phyloP scores from a whole-genome alignment of 768 basidiomycete species.

The Kwoniella newhampshirensis region DNA sequence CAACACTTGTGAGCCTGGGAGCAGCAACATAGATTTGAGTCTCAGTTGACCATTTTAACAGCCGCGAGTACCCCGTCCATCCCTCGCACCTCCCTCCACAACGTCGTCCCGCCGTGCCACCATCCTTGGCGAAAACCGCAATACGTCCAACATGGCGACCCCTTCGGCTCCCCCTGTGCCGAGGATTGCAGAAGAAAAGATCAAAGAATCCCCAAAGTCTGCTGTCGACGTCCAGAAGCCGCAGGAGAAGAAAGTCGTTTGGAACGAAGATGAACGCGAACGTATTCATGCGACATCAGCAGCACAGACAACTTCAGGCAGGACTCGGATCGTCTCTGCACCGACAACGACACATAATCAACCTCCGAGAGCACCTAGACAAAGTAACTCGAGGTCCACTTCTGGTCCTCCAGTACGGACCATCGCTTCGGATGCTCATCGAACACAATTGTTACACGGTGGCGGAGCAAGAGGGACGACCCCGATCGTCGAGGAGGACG shows the following conservation, averaged over 20 bases:
- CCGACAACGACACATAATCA: slow-evolving; percentile 1
- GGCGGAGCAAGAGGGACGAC: slow-evolving; percentile 3
- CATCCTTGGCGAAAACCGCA: slow-evolving; percentile 9
- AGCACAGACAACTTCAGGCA: background rate
- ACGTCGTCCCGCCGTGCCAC: slow-evolving; percentile 3
- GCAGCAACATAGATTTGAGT: background rate
- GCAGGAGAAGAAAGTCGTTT: background rate
- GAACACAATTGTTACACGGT: background rate
- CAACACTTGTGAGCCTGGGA: slow-evolving; percentile 1
- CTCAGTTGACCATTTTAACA: background rate
- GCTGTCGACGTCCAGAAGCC: background rate
- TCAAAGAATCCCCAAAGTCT: too few relatives aligned
- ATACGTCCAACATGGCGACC: slow-evolving; percentile 5
- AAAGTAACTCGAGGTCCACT: background rate
- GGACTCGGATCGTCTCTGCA: background rate
- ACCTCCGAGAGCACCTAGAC: background rate
- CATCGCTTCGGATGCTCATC: background rate
- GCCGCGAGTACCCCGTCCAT: slow-evolving; percentile 6
- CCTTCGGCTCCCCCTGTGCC: slow-evolving; percentile 1
- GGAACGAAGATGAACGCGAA: background rate
- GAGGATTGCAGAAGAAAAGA: background rate
- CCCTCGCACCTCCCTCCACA: background rate
- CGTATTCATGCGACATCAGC: slow-evolving; percentile 11
- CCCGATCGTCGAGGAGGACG: slow-evolving; percentile 14
- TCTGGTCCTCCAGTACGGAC: background rate